Conservation (phyloP, 768 basidiomycete species). For the Podaxis sp. region DNA sequence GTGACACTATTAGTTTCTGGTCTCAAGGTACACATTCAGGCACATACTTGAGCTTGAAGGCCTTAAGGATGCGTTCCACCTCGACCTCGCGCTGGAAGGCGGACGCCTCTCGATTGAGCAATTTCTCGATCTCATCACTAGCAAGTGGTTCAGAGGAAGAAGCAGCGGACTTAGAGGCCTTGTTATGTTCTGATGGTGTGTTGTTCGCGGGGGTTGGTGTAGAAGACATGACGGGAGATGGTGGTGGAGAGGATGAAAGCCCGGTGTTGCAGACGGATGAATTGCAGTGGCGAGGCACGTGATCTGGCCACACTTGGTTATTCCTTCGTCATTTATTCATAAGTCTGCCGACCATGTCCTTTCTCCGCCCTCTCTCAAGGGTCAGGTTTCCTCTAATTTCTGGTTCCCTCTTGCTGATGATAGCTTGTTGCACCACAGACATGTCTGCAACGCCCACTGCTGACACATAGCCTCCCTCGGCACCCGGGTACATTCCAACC, state of each 20-base stretch:
- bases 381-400: neutral
- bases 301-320: neutral
- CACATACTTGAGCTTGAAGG: slow-evolving; percentile 94
- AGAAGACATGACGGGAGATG: slow-evolving; percentile 5
- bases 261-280: neutral
- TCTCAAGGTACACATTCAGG: neutral
- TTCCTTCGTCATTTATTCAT: neutral
- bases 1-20: neutral
- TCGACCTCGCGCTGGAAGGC: slow-evolving; percentile 87
- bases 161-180: neutral
- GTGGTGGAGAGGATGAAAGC: neutral
- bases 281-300: slow-evolving; percentile 6
- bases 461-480: neutral
- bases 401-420: neutral
- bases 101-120: slow-evolving; percentile 76
- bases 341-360: slow-evolving; percentile 13
- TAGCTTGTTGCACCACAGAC: neutral
- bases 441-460: slow-evolving; percentile 11
- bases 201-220: neutral
- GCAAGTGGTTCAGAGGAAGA: slow-evolving; percentile 20
- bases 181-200: neutral
- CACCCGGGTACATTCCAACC: neutral
- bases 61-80: slow-evolving; percentile 87
- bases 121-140: slow-evolving; percentile 71
- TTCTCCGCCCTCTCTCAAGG: slow-evolving; percentile 15